Base-by-base conservation (phyloP, 768 basidiomycete genomes). In the Amanita exitialis region DNA sequence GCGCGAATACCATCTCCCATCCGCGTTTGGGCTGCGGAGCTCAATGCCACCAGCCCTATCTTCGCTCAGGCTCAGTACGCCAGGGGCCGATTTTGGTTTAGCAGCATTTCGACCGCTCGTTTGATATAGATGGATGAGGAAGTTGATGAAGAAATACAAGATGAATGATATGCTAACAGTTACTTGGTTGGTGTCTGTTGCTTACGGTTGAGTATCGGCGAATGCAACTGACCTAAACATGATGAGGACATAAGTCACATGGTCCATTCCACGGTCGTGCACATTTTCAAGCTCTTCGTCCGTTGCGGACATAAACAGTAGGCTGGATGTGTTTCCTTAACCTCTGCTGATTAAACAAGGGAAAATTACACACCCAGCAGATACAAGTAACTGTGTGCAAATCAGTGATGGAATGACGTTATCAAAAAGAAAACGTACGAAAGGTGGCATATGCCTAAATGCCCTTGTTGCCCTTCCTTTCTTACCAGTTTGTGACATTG, bases 281-380 rank as follows among this genome's bases (percentile, higher is more conserved):
- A 85, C 78, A 54, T 75, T 86, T 21, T 74, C 59, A 25, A 95
- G 69, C 63, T 95, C 90, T 67, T 97, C 93, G 62, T 97, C 91
- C 0, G 94, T 96, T 0, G 85, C 94, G 12, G 86, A 87, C 80
- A 95, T 90, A 72, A 97, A 96, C 15, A 91, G 66, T 2, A 92
- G 65, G 5, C 89, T 86, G 51, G n/a, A 50, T 1, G 16, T 7
- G 21, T 38, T 25, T 51, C 30, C 27, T 6, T 39, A 18, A 16
- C 4, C 7, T 47, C 12, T 38, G 35, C 32, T 32, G 16, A 6
- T 21, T 39, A 30, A 39, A 8, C 10, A 30, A 18, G 2, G 49
- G 27, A 2, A 16, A 35, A 35, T 20, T 7, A 41, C 45, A 36
- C 59, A 86, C 85, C 86, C 88, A 49, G 86, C 76, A 15, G 83